Percentiles rank a stretch among this genome's conserved stretches.
Evolutionary conservation across 2,329 filamentous ascomycete species (phyloP).

Genomic region (Cladosporium sp.): DNA sequence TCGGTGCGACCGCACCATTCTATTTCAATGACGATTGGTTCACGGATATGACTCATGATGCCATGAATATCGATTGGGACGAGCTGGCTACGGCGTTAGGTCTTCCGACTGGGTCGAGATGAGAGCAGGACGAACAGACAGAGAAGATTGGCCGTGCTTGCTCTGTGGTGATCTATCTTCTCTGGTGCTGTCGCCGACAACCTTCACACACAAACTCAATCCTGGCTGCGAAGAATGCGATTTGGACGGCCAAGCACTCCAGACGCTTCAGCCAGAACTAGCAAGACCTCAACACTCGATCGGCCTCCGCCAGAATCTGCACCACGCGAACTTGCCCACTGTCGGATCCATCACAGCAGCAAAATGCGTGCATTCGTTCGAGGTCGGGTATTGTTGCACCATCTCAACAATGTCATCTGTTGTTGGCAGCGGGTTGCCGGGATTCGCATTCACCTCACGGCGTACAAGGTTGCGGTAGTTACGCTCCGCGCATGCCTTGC

Average conservation of each 20-base stretch:
- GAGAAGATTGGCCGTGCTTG: neutral
- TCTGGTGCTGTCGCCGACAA: neutral
- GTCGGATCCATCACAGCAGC: slow-evolving; percentile 58
- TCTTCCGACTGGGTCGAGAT: neutral
- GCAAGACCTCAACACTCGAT: slow-evolving; percentile 2
- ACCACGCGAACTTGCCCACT: slow-evolving; percentile 25
- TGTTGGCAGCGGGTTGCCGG: slow-evolving; percentile 22
- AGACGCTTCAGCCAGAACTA: neutral
- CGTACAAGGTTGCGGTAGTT: slow-evolving; percentile 31
- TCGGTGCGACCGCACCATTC: neutral
- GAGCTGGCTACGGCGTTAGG: slow-evolving; percentile 1
- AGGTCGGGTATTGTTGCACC: slow-evolving; percentile 54
- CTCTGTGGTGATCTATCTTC: neutral
- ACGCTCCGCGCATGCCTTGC: slow-evolving; percentile 34
- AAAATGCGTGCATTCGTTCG: slow-evolving; percentile 61
- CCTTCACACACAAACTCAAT: neutral
- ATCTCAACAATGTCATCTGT: slow-evolving; percentile 47
- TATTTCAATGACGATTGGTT: slow-evolving; percentile 5
- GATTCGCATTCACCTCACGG: neutral
- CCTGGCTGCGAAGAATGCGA: neutral
- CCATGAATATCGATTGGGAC: slow-evolving; percentile 1
- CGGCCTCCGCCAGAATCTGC: slow-evolving; percentile 26
- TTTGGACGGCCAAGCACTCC: neutral
- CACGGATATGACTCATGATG: neutral
- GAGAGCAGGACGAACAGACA: neutral